Base-by-base conservation (phyloP, 495 filamentous ascomycete genomes). In the Oleoguttula mirabilis region DNA sequence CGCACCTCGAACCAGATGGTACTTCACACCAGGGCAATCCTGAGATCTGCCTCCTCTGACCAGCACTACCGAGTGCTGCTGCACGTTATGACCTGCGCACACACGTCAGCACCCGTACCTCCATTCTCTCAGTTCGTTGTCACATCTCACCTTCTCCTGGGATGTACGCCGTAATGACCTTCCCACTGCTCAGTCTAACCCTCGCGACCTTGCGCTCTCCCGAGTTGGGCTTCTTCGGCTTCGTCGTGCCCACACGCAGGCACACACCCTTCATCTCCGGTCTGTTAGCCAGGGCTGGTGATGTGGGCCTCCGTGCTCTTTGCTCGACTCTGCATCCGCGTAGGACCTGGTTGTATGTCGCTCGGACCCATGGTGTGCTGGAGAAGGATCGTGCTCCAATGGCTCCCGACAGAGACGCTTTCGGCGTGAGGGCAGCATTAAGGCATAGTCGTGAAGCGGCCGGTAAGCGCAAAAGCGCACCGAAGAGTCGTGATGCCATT, bases 191-290 rank as follows among this genome's bases (percentile, higher is more conserved):
- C 62, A 98, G 67, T 45, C 87, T 65, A 12, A 98, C 79, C 60
- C 86, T 80, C 1, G 87, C 87, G 19, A 80, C 83, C 69, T 98
- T 98, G 33, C 90, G 66, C 65, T 94, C 84, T 22, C 83, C 92
- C 14, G 90, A 98, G 60, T 98, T 98, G 32, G 90, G 90, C 66
- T 98, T 98, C 77, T 98, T 96, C 17, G 90, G 90, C 58, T 87
- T 88, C 55, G 82, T 87, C 51, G 85, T 79, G 57, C 78, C 79
- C 43, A 94, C 92, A 58, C 87, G 85, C 43, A 96, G 63, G 62
- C 92, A 96, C 19, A 98, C 90, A 47, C 86, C 90, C 65, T 96
- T 96, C 68, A 94, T 75, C 59, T 79, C 72, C 10, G 90, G 84
- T 17, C 81, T 71, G 17, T 76, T 60, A 46, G 70, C 72, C 39